Base-by-base conservation (phyloP, 2,329 filamentous ascomycete species). In the Xylariaceae sp. region DNA sequence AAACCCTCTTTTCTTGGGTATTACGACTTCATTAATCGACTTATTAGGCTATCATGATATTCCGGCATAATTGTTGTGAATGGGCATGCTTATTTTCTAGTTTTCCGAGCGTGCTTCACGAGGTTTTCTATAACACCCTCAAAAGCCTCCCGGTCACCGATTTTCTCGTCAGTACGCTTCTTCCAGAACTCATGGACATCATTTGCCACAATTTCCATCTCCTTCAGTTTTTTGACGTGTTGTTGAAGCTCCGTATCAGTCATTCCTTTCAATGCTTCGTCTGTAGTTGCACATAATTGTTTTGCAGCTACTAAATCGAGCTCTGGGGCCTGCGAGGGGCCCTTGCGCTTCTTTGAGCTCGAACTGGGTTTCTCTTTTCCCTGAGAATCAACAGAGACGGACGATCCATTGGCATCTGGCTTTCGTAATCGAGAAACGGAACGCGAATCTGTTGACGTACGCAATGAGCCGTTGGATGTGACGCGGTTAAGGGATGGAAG, bases 71-170 rank as follows among this genome's bases (percentile, higher is more conserved):
- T 42, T 33, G 16, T 33, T 47, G 22, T 42, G 14, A 14, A 18
- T 31, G 39, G 54, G 49, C 50, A 47, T 38, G 47, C 60, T 73
- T 74, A 90, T 72, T 92, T 94, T 66, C 90, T 81, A 51, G 90
- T 84, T 73, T 92, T 90, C 69, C 90, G 81, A 45, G 90, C 90
- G 73, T 96, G 90, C 70, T 91, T 94, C 41, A 97, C 93, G 59
- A 97, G 71, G 69, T 96, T 97, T 73, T 96, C 93, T 78, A 97
- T 97, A 14, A 97, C 93, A 1, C 90, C 91, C 68, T 97, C 93
- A 69, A 97, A 94, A 2, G 91, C 90, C 68, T 97, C 93, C 61
- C 94, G 87, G 67, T 97, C 93, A 39, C 89, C 89, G 58, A 96
- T 75, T 63, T 93, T 90, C 61, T 91, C 90, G 67, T 96, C 92